Evolutionary conservation across 371 early-diverging fungal genomes (phyloP).

Genomic region (Coemansia sp.): DNA sequence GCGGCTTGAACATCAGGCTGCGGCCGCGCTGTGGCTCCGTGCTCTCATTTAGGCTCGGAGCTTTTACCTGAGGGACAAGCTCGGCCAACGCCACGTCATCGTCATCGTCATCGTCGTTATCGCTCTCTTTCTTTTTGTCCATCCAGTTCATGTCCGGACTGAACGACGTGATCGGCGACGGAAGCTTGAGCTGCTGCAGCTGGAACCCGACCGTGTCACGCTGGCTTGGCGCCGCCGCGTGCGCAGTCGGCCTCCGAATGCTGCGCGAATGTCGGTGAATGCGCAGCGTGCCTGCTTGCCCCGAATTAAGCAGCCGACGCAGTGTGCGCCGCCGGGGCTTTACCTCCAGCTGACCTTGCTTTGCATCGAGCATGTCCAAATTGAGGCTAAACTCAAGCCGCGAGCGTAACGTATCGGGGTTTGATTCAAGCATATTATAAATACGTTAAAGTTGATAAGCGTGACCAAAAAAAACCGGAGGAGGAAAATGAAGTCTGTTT

Average conservation of each 20-base stretch:
- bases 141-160: not conserved
- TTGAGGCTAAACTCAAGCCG: constrained; percentile 31
- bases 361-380: constrained; percentile 14
- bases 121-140: not conserved
- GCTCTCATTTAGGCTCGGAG: not conserved
- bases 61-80: not conserved
- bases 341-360: not conserved
- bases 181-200: constrained; percentile 17
- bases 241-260: not conserved
- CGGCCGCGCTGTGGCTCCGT: constrained; percentile 22
- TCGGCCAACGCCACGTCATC: not conserved
- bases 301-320: constrained; percentile 1
- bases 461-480: not conserved
- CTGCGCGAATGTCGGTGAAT: not conserved
- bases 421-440: not conserved
- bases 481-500: too few species aligned
- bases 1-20: constrained; percentile 45
- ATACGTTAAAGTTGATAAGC: not conserved
- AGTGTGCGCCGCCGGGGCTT: constrained; percentile 4
- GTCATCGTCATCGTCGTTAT: not conserved
- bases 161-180: constrained; percentile 30
- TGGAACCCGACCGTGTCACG: constrained; percentile 1
- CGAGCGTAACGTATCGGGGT: not conserved
- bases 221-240: not conserved
- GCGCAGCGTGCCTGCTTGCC: not conserved